A percentile compares a stretch with the other conserved stretches of the same genome.
Conservation (phyloP, 331 rosid genomes). For the Malus hybrid region DNA sequence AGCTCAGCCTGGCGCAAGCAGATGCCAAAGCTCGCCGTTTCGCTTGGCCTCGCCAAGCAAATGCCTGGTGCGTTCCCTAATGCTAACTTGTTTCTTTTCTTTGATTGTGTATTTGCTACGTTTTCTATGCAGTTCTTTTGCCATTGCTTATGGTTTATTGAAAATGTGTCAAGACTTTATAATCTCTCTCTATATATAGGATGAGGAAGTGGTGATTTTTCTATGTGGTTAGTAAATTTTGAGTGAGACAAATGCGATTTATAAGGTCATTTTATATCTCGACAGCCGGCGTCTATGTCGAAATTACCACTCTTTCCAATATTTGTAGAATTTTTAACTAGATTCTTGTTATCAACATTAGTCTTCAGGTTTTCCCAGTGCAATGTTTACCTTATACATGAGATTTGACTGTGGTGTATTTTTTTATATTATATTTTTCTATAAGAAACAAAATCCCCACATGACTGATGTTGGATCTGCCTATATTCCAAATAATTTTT, state of each 20-base stretch:
- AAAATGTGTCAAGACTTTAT: neutral
- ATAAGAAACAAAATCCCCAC: no score
- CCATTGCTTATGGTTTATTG: neutral
- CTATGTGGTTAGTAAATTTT: neutral
- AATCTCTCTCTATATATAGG: neutral
- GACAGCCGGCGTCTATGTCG: neutral
- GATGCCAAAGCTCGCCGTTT: slow-evolving; percentile 96
- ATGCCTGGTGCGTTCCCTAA: slow-evolving; percentile 65
- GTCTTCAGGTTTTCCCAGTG: neutral
- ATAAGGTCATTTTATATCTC: neutral
- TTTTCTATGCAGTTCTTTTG: neutral
- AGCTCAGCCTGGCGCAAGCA: slow-evolving; percentile 96
- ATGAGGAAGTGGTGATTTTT: neutral
- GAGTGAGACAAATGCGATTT: neutral
- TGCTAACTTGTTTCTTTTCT: neutral
- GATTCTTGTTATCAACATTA: neutral
- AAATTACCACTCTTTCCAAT: neutral
- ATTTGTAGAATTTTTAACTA: neutral
- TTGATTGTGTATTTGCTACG: neutral
- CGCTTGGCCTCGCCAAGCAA: slow-evolving; percentile 78
- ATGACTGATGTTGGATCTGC: neutral
- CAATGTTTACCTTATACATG: neutral
- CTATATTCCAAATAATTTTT: neutral
- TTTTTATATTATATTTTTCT: neutral
- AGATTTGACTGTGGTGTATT: neutral